These are phyloP conservation scores for Colletotrichum plurivorum DNA, from an alignment of 2,329 filamentous ascomycete genomes.

Conservation along the genomic window DNA sequence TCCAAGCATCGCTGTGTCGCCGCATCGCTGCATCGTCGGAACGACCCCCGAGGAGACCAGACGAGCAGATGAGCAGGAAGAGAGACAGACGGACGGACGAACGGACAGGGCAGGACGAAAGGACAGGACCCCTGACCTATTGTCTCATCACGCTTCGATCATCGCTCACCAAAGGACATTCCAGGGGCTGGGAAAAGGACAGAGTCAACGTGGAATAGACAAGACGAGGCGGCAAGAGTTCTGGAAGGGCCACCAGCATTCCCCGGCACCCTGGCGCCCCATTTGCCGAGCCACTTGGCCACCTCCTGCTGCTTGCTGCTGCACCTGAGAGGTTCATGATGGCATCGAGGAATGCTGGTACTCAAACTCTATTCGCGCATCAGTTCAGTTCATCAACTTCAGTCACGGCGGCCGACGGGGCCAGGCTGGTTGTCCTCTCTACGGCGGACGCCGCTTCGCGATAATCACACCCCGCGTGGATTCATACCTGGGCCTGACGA, in stretches of 20 bases:
- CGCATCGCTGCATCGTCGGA: slow-evolving; percentile 24
- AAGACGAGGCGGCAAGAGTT: slow-evolving; percentile 17
- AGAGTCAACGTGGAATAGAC: neutral
- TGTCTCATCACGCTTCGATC: slow-evolving; percentile 13
- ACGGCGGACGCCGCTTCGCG: neutral
- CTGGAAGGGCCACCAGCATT: slow-evolving; percentile 35
- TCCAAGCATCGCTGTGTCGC: slow-evolving; percentile 12
- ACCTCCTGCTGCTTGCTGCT: neutral
- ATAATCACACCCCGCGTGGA: slow-evolving; percentile 13
- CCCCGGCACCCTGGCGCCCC: slow-evolving; percentile 5
- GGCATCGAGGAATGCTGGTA: slow-evolving; percentile 23
- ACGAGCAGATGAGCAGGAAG: neutral
- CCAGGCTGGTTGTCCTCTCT: neutral
- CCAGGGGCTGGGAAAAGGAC: slow-evolving; percentile 16
- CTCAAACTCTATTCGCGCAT: slow-evolving; percentile 31
- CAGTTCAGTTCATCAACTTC: slow-evolving; percentile 7
- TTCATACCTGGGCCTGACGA: neutral
- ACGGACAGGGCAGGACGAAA: too few relatives aligned
- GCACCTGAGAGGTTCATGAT: slow-evolving; percentile 6
- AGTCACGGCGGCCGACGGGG: slow-evolving; percentile 6
- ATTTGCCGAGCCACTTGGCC: slow-evolving; percentile 2
- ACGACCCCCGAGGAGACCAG: neutral
- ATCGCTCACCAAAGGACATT: slow-evolving; percentile 16
- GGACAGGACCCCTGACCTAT: slow-evolving; percentile 6
- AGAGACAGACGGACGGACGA: too few relatives aligned